Base-by-base conservation (phyloP, 192 early-diverging fungal species). In the Linnemannia exigua region DNA sequence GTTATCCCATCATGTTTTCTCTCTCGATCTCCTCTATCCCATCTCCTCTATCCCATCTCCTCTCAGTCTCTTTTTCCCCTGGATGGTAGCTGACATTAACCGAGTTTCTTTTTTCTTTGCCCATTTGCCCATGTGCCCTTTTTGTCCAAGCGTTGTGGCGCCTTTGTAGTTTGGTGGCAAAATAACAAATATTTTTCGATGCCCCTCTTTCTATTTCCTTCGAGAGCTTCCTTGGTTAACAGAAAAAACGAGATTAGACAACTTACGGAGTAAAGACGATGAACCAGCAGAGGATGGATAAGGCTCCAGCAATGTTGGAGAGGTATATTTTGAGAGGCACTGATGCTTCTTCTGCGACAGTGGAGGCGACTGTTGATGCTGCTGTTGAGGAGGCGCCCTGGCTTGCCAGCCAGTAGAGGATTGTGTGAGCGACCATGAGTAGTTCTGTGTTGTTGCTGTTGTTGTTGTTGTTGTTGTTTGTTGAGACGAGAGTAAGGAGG, bases 211-310 rank as follows among this genome's bases (percentile, higher is more conserved):
- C n/a, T n/a, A n/a, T n/a, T n/a, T n/a, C n/a, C n/a, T n/a, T n/a
- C n/a, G n/a, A n/a, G 47, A 74, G 69, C 8, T 14, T 28, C 41
- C 47, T 6, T 41, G 14, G 25, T 28, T 36, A 15, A 74, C n/a
- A 37, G 36, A 46, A 36, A 63, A 17, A 66, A 35, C 12, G 6
- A 74, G 44, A 72, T 33, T 28, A 79, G 31, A 68, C 69, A 20
- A 91, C 88, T 89, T 90, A 93, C 93, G 96, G 96, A 58, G 93
- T 91, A 89, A 95, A 95, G 71, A 97, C 96, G 11, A 95, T 90
- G 46, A 97, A 85, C 96, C 96, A 97, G 82, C 95, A 94, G 9
- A 73, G 81, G 36, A 95, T 92, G 46, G 94, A 95, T 19, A 95
- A 50, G 72, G 93, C 94, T 41, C 95, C 95, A 37, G 89, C 84